Evolutionary conservation across 345 rosid genomes (phyloP).

Genomic region (Camelina sativa): DNA sequence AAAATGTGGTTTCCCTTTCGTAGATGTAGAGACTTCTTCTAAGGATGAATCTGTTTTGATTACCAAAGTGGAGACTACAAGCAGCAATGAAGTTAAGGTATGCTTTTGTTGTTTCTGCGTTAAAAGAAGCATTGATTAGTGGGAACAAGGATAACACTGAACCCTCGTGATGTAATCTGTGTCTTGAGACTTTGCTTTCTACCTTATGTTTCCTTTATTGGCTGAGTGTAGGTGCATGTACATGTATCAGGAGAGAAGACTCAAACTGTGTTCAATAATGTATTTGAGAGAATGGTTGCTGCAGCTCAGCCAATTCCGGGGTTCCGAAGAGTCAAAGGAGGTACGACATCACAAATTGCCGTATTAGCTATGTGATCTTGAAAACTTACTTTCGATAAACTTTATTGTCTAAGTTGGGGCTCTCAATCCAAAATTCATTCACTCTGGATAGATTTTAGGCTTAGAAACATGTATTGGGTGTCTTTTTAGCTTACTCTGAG

Average conservation of each 20-base stretch:
- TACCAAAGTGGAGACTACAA: constrained; percentile 27
- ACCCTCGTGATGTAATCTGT: not conserved
- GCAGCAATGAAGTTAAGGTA: constrained; percentile 42
- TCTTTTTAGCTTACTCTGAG: constrained; percentile 18
- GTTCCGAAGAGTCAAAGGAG: constrained; percentile 94
- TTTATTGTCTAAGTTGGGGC: not conserved
- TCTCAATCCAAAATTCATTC: not conserved
- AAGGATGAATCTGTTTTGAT: constrained; percentile 57
- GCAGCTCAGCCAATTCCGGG: constrained; percentile 99
- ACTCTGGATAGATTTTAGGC: not conserved
- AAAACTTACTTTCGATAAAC: not conserved
- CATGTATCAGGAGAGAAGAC: constrained; percentile 75
- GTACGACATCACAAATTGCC: constrained; percentile 40
- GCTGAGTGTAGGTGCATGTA: constrained; percentile 58
- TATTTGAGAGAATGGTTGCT: constrained; percentile 88
- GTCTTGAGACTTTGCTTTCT: constrained; percentile 11
- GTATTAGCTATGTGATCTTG: not conserved
- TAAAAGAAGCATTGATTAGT: not conserved
- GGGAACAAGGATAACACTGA: not conserved
- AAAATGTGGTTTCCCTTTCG: constrained; percentile 10
- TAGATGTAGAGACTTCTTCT: constrained; percentile 56
- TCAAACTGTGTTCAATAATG: constrained; percentile 59
- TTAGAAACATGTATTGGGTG: constrained; percentile 7
- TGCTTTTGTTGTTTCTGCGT: constrained; percentile 6
- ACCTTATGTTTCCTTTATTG: not conserved